Percentiles rank a stretch among this genome's conserved stretches.
Evolutionary conservation across 2,329 filamentous ascomycete genomes (phyloP).

Genomic region (Botrytis hyacinthi): DNA sequence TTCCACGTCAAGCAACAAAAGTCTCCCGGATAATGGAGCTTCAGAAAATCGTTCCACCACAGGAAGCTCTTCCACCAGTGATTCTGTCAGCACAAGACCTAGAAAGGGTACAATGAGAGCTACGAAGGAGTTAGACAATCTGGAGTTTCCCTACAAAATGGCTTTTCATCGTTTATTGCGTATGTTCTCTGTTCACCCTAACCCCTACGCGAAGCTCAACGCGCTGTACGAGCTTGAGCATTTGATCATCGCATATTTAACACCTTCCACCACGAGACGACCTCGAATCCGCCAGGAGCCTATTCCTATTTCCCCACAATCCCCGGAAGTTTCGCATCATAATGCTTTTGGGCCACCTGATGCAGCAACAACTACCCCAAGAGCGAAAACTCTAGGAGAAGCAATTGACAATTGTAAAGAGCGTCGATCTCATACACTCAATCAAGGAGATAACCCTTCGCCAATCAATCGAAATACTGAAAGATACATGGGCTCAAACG

Average conservation of each 20-base stretch:
- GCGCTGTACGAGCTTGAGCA: conserved; percentile 80
- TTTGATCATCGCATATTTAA: conserved; percentile 74
- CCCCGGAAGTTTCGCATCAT: conserved; percentile 49
- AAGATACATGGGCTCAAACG: conserved; percentile 60
- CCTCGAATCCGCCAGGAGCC: conserved; percentile 34
- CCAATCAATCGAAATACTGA: conserved; percentile 73
- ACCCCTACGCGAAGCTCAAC: conserved; percentile 81
- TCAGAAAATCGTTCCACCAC: conserved; percentile 31
- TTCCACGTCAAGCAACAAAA: conserved; percentile 25
- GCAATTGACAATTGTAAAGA: conserved; percentile 70
- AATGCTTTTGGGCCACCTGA: conserved; percentile 36
- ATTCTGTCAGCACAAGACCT: conserved; percentile 24
- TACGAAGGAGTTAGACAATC: conserved; percentile 35
- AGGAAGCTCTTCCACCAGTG: conserved; percentile 36
- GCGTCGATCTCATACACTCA: conserved; percentile 59
- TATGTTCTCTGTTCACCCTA: conserved; percentile 86
- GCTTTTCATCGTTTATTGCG: conserved; percentile 77
- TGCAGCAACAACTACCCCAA: conserved; percentile 33
- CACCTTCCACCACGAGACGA: conserved; percentile 47
- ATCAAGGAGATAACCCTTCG: conserved; percentile 54
- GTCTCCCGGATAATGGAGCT: conserved; percentile 28
- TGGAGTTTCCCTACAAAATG: conserved; percentile 74
- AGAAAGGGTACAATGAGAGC: conserved; percentile 27
- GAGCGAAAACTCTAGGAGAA: conserved; percentile 57
- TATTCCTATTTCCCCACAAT: conserved; percentile 47